A percentile compares a stretch with the other conserved stretches of the same genome.
These are phyloP conservation scores for Trichoderma semiorbis DNA, from an alignment of 2,329 filamentous ascomycete genomes.

Conservation along the genomic window DNA sequence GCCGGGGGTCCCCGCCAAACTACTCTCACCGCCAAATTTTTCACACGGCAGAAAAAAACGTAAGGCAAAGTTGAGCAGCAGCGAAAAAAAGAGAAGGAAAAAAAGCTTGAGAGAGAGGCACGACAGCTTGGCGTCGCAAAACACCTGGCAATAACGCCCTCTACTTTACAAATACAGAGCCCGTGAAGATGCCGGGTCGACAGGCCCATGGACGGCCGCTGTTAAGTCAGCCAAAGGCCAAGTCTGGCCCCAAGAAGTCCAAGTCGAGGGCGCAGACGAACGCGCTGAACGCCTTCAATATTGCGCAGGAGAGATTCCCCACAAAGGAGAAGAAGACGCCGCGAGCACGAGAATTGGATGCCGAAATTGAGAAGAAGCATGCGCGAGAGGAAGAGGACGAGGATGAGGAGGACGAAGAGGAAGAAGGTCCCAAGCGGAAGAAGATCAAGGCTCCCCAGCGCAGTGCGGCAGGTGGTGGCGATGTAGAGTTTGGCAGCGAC, in stretches of 20 bases:
- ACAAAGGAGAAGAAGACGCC: slow-evolving; percentile 46
- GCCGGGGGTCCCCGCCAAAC: slow-evolving; percentile 28
- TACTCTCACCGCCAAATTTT: slow-evolving; percentile 31
- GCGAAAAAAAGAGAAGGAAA: not conserved
- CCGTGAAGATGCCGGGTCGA: slow-evolving; percentile 52
- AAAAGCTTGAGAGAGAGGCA: not conserved
- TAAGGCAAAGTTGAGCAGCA: not conserved
- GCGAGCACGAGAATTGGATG: slow-evolving; percentile 51
- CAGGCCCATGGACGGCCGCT: slow-evolving; percentile 56
- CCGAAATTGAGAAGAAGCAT: slow-evolving; percentile 44
- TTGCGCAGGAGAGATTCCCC: slow-evolving; percentile 52
- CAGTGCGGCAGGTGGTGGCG: slow-evolving; percentile 47
- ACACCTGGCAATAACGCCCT: not conserved
- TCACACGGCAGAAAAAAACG: slow-evolving; percentile 31
- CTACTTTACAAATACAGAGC: slow-evolving; percentile 15
- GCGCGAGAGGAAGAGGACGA: slow-evolving; percentile 43
- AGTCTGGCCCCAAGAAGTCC: slow-evolving; percentile 39
- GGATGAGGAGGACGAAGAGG: slow-evolving; percentile 53
- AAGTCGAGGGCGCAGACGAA: slow-evolving; percentile 49
- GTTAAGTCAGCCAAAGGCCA: slow-evolving; percentile 37
- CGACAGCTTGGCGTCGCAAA: slow-evolving; percentile 2
- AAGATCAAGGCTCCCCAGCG: slow-evolving; percentile 41
- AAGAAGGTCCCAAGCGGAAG: slow-evolving; percentile 43
- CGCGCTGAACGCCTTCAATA: slow-evolving; percentile 55
- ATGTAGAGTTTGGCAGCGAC: slow-evolving; percentile 73